Base-by-base conservation (phyloP, 139 green algal species). In the Microglena sp. region DNA sequence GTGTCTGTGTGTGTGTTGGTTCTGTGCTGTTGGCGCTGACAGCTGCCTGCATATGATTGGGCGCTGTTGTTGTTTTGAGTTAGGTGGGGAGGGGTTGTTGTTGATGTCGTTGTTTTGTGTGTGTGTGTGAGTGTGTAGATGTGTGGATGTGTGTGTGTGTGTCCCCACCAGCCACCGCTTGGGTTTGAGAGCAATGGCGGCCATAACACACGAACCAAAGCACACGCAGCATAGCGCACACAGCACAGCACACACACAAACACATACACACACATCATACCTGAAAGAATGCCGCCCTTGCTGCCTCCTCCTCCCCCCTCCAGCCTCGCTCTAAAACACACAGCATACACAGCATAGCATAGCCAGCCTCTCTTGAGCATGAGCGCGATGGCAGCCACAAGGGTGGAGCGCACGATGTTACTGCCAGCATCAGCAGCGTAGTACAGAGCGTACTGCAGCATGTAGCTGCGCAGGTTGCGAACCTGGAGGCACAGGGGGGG, bases 301-400 rank as follows among this genome's bases (percentile, higher is more conserved):
- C n/a, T n/a, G n/a, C n/a, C n/a, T n/a, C n/a, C n/a, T n/a, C n/a
- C n/a, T n/a, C n/a, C n/a, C n/a, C 29, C 31, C 28, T 5, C 55
- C 29, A 33, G 26, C 11, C 29, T 44, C 26, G 5, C 29, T 15
- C 11, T 15, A n/a, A n/a, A 24, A 2, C 55, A 24, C 4, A 11
- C 21, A 28, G 24, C 21, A 33, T 33, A 24, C 24, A 57, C 45
- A 32, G 5, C 45, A n/a, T 11, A 28, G 28, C 7, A 60, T 56
- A 50, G 55, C 66, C 55, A 55, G 6, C 27, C 27, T 1, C 55
- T 7, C 60, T 67, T 67, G 35, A 58, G 28, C 4, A 67, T 24
- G 8, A 67, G 26, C 26, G 60, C 60, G 7, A 67, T 40, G 5
- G 60, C 60, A 3, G 40, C 60, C 4, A 67, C 36, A 22, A 67